Conservation (phyloP, 371 early-diverging fungal genomes). For the Thermomucor indicae-seudaticae region DNA sequence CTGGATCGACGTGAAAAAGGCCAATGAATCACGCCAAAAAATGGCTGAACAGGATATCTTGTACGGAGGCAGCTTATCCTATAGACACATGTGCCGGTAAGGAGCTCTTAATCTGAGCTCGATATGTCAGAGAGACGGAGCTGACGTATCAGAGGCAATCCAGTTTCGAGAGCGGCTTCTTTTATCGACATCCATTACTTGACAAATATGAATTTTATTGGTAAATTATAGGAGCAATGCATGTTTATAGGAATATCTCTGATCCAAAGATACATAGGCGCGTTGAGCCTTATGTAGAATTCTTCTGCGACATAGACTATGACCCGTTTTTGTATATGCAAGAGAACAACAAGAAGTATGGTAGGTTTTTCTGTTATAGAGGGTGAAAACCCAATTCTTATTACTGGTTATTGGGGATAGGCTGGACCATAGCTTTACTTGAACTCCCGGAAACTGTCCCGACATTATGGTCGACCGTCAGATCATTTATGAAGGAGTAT, state of each 20-base stretch:
- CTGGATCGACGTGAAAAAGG: conserved; percentile 74
- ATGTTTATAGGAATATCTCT: conserved; percentile 81
- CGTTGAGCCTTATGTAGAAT: conserved; percentile 87
- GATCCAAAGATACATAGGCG: conserved; percentile 77
- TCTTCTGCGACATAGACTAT: conserved; percentile 81
- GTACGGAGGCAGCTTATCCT: conserved; percentile 84
- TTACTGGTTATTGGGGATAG: not conserved
- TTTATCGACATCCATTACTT: conserved; percentile 77
- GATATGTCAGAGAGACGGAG: conserved; percentile 7
- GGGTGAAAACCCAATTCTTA: not conserved
- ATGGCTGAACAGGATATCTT: conserved; percentile 68
- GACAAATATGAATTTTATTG: conserved; percentile 87
- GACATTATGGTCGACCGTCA: conserved; percentile 67
- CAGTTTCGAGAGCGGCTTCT: conserved; percentile 85
- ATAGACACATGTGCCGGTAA: conserved; percentile 94
- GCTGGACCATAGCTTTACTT: conserved; percentile 68
- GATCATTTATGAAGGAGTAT: conserved; percentile 51
- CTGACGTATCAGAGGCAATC: not conserved
- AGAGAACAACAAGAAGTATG: conserved; percentile 81
- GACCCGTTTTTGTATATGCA: conserved; percentile 90
- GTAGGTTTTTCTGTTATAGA: conserved; percentile 4
- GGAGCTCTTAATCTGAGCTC: not conserved
- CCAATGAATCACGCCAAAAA: conserved; percentile 44
- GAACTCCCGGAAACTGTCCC: conserved; percentile 83
- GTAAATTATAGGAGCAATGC: conserved; percentile 73